Evolutionary conservation across 2,329 filamentous ascomycete species (phyloP).

Genomic region (Exophiala oligosperma): DNA sequence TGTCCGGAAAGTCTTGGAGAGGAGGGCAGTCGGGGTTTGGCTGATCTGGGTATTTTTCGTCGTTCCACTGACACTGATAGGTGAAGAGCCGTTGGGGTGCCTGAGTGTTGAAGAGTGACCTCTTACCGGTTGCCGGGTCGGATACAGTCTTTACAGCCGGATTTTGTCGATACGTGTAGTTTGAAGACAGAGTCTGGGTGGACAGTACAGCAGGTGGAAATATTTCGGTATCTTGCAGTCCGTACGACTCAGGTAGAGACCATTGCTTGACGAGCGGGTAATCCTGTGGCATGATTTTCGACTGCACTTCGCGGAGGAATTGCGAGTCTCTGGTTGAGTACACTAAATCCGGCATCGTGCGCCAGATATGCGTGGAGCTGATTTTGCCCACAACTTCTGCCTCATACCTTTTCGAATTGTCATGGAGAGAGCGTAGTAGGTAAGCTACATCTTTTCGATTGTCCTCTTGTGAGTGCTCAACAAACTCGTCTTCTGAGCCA

Average conservation of each 20-base stretch:
- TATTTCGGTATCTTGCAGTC: constrained; percentile 65
- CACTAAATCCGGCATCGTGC: constrained; percentile 80
- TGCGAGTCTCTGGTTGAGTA: constrained; percentile 68
- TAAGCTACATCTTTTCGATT: constrained; percentile 53
- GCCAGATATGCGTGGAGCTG: constrained; percentile 80
- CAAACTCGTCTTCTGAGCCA: constrained; percentile 69
- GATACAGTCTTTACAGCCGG: constrained; percentile 66
- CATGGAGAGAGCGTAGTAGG: constrained; percentile 65
- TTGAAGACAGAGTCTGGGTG: constrained; percentile 30
- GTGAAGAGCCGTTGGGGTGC: constrained; percentile 60
- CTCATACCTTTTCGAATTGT: constrained; percentile 67
- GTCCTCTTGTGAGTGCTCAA: constrained; percentile 43
- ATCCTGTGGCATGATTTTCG: constrained; percentile 70
- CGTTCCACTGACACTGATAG: constrained; percentile 62
- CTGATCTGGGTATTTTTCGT: constrained; percentile 59
- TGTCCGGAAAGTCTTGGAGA: constrained; percentile 7
- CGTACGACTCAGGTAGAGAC: constrained; percentile 63
- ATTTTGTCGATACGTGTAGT: constrained; percentile 74
- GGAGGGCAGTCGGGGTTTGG: constrained; percentile 15
- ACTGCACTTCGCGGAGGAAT: constrained; percentile 70
- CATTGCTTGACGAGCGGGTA: constrained; percentile 67
- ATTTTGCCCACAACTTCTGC: constrained; percentile 72
- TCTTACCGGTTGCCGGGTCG: constrained; percentile 58
- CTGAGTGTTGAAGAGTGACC: constrained; percentile 58
- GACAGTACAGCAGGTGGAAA: constrained; percentile 59